Evolutionary conservation across 106 monocot species (phyloP).

Genomic region (Dioscorea alata): DNA sequence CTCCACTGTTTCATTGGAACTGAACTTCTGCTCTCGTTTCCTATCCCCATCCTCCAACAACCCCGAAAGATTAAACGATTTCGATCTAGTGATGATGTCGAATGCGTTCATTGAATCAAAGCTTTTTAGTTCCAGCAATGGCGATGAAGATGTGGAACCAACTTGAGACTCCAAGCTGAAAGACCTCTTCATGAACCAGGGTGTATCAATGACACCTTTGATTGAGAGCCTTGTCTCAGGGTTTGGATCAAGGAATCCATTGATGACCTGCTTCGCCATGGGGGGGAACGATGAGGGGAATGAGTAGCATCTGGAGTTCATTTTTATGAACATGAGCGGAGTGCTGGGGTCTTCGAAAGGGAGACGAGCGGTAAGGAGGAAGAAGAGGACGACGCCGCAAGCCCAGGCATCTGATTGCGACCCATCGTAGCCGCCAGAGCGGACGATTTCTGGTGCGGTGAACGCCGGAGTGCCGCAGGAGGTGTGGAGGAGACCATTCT

Average conservation of each 20-base stretch:
- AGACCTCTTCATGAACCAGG: slow-evolving; percentile 18
- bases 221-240: slow-evolving; percentile 39
- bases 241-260: slow-evolving; percentile 47
- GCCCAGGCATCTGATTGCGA: slow-evolving; percentile 58
- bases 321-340: slow-evolving; percentile 29
- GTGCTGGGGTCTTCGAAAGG: slow-evolving; percentile 55
- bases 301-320: slow-evolving; percentile 23
- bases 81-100: slow-evolving; percentile 32
- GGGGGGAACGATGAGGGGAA: slow-evolving; percentile 46
- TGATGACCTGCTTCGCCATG: slow-evolving; percentile 22
- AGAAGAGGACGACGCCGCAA: slow-evolving; percentile 50
- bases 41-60: slow-evolving; percentile 16
- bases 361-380: slow-evolving; percentile 36
- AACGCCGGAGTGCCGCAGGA: slow-evolving; percentile 71
- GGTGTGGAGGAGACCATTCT: slow-evolving; percentile 48
- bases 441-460: slow-evolving; percentile 56
- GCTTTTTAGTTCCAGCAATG: not conserved
- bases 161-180: slow-evolving; percentile 7
- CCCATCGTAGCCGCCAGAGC: slow-evolving; percentile 40
- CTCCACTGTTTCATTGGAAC: slow-evolving; percentile 12
- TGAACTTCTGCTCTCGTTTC: slow-evolving; percentile 18
- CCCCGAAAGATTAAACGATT: slow-evolving; percentile 34
- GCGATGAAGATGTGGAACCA: not conserved
- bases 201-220: slow-evolving; percentile 19
- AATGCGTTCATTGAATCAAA: slow-evolving; percentile 32